Base-by-base conservation (phyloP, 2,329 filamentous ascomycete genomes). In the Leptodontidium sp. region DNA sequence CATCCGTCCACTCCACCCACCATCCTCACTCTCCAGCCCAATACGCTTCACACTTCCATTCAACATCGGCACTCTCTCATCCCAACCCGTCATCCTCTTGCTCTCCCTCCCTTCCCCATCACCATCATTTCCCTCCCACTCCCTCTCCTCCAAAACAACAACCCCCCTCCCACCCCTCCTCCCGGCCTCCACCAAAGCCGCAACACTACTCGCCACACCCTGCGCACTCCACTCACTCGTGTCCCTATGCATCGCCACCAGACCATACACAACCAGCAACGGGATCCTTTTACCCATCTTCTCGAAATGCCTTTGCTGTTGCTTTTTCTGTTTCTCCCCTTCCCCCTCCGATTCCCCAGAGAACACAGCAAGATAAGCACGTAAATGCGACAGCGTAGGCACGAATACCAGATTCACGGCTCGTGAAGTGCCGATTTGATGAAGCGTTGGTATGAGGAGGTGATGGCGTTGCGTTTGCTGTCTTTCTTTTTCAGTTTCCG, bases 211-310 rank as follows among this genome's bases (percentile, higher is more conserved):
- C 24, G 87, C 84, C 14, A 94, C 78, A 0, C 91, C 92, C 79
- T 94, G 92, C 0, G 89, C 91, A 62, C 90, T 93, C 87, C 91
- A 94, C 69, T 92, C 90, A 70, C 88, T 88, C 0, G 90, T 91
- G 65, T 87, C 84, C 29, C 87, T 85, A 77, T 94, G 92, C 52
- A 92, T 78, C 24, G 85, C 81, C 17, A 94, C 76, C 52, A 91
- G 84, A 62, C 90, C 89, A 73, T 93, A 91, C 1, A 92, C 79
- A 1, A 93, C 78, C 2, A 93, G 80, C 26, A 84, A 77, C 0
- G 86, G 84, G 24, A 70, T 66, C 29, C 70, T 64, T 35, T 62
- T 74, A 2, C 70, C 73, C 29, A 61, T 64, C 21, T 69, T 73
- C n/a, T 71, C 71, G 35, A 70, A 58, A 15, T 68, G 24, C 17